phyloP scores from a whole-genome alignment of 1,139 yeast genomes.

The Scheffersomyces insectosa region DNA sequence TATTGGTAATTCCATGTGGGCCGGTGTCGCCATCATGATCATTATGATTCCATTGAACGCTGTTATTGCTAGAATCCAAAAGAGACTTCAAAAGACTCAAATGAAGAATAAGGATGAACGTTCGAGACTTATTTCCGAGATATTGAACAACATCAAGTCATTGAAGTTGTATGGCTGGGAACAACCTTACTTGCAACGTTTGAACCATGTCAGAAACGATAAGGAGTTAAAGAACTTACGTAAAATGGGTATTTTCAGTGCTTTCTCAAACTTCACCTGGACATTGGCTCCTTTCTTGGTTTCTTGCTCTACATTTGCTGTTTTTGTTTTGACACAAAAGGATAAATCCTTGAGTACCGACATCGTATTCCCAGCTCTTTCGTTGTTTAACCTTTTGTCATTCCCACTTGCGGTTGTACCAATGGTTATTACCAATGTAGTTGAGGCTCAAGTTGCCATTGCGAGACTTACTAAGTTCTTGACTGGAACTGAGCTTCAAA shows the following conservation, averaged over 20 bases:
- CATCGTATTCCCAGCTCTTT: constrained; percentile 90
- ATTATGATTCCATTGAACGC: constrained; percentile 87
- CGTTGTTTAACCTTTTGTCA: constrained; percentile 78
- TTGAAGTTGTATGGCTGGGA: constrained; percentile 97
- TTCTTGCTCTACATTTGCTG: constrained; percentile 87
- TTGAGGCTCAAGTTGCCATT: constrained; percentile 90
- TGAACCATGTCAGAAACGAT: constrained; percentile 82
- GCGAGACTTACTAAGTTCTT: constrained; percentile 74
- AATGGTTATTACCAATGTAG: constrained; percentile 78
- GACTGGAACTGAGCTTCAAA: constrained; percentile 76
- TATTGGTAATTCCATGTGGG: constrained; percentile 94
- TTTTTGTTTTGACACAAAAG: constrained; percentile 64
- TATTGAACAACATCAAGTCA: constrained; percentile 87
- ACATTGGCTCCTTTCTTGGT: constrained; percentile 88
- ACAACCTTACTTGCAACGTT: constrained; percentile 70
- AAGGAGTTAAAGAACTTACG: constrained; percentile 80
- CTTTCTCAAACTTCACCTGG: constrained; percentile 77
- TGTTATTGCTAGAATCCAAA: constrained; percentile 69
- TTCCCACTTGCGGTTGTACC: constrained; percentile 97
- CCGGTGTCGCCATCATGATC: constrained; percentile 84
- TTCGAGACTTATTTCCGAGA: constrained; percentile 72
- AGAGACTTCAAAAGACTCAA: constrained; percentile 64
- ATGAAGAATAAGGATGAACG: constrained; percentile 50
- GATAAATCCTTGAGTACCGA: constrained; percentile 80
- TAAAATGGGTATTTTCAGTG: constrained; percentile 75